These are phyloP conservation scores for Coniferiporia weirii DNA, from an alignment of 1,284 basidiomycete species.

Conservation along the genomic window DNA sequence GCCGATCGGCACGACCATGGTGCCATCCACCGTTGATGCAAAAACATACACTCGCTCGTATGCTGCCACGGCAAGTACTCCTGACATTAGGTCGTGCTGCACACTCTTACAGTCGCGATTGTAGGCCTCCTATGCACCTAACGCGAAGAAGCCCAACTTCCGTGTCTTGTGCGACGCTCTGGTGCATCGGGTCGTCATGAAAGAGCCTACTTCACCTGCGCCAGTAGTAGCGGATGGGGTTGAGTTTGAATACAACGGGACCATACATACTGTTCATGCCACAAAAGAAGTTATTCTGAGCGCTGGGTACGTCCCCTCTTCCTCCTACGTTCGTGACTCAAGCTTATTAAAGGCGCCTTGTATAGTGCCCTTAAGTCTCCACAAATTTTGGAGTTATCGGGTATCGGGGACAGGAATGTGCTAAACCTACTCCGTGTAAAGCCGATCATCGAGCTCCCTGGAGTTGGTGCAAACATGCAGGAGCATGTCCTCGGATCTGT, in stretches of 20 bases:
- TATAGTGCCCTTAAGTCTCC: constrained; percentile 27
- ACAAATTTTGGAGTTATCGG: constrained; percentile 36
- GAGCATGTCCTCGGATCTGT: constrained; percentile 25
- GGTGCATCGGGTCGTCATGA: constrained; percentile 17
- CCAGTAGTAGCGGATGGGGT: constrained; percentile 30
- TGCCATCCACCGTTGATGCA: constrained; percentile 17
- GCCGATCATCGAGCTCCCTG: constrained; percentile 31
- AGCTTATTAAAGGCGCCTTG: not conserved
- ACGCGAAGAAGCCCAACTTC: constrained; percentile 21
- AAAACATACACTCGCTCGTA: constrained; percentile 21
- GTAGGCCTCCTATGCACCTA: constrained; percentile 22
- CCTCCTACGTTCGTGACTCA: not conserved
- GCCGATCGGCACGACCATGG: constrained; percentile 16
- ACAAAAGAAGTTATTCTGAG: constrained; percentile 35
- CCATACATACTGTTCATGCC: constrained; percentile 26
- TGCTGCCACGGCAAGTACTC: constrained; percentile 17
- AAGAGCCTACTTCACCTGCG: not conserved
- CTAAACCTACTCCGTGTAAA: constrained; percentile 29
- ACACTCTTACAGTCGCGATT: constrained; percentile 3
- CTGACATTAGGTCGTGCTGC: not conserved
- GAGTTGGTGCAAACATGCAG: constrained; percentile 32
- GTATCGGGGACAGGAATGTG: constrained; percentile 32
- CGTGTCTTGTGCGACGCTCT: constrained; percentile 21
- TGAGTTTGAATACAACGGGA: constrained; percentile 27
- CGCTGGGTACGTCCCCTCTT: constrained; percentile 24